Evolutionary conservation across 768 basidiomycete genomes (phyloP).

Genomic region (Pulveroboletus sp.): DNA sequence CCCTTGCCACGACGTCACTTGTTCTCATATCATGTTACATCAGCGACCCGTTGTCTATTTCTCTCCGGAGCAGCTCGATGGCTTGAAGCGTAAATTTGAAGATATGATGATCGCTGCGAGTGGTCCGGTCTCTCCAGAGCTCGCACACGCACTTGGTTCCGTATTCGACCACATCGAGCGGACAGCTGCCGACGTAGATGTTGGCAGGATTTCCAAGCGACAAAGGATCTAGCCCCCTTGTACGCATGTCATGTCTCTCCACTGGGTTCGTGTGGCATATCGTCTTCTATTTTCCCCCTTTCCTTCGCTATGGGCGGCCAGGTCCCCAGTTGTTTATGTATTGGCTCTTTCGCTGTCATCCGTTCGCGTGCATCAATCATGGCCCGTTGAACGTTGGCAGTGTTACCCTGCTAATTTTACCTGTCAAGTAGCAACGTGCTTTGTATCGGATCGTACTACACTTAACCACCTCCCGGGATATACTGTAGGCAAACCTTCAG

Average conservation of each 20-base stretch:
- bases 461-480: conserved; percentile 4
- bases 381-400: background rate
- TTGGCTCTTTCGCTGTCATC: conserved; percentile 1
- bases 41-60: conserved; percentile 27
- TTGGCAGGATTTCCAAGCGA: conserved; percentile 23
- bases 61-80: conserved; percentile 29
- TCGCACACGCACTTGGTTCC: conserved; percentile 30
- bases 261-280: background rate
- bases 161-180: conserved; percentile 33
- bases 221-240: conserved; percentile 17
- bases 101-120: conserved; percentile 29
- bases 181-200: conserved; percentile 25
- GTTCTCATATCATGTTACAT: background rate
- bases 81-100: conserved; percentile 29
- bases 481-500: conserved; percentile 4
- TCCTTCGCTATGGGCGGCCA: background rate
- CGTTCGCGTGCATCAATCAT: background rate
- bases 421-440: conserved; percentile 3
- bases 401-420: conserved; percentile 1
- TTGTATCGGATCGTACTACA: conserved; percentile 14
- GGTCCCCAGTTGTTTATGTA: background rate
- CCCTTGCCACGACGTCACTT: background rate
- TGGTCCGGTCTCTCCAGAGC: conserved; percentile 28
- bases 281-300: background rate
- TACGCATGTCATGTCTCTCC: background rate